phyloP scores from a whole-genome alignment of 2,329 filamentous ascomycete genomes.

The Sclerotinia nivalis region DNA sequence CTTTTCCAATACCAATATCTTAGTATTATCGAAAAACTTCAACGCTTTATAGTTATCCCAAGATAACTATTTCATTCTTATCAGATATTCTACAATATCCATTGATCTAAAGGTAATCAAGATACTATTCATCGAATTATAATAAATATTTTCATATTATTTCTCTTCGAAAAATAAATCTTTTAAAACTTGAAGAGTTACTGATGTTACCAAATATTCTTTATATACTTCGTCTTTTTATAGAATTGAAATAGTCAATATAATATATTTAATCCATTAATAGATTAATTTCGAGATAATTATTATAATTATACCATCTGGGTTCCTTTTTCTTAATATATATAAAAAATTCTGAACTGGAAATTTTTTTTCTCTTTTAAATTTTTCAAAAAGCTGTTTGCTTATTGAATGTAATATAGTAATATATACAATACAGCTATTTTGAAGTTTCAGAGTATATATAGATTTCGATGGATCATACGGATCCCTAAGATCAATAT shows the following conservation, averaged over 20 bases:
- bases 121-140: background rate
- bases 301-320: background rate
- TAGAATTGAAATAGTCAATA: background rate
- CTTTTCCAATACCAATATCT: background rate
- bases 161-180: too few relatives aligned
- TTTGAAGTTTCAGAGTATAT: background rate
- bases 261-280: too few relatives aligned
- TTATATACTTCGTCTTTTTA: background rate
- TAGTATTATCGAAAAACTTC: background rate
- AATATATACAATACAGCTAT: background rate
- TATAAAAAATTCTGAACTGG: too few relatives aligned
- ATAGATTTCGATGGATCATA: too few relatives aligned
- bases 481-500: background rate
- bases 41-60: background rate
- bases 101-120: background rate
- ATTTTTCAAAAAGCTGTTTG: too few relatives aligned
- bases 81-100: background rate
- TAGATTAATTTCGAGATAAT: too few relatives aligned
- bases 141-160: background rate
- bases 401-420: background rate
- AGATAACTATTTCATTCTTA: background rate
- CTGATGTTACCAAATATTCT: background rate
- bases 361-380: too few relatives aligned
- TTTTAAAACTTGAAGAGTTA: background rate
- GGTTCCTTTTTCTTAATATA: background rate